Percentiles rank a stretch among this genome's conserved stretches.
phyloP scores from a whole-genome alignment of 2,329 filamentous ascomycete genomes.

The Sporothrix dimorphospora region DNA sequence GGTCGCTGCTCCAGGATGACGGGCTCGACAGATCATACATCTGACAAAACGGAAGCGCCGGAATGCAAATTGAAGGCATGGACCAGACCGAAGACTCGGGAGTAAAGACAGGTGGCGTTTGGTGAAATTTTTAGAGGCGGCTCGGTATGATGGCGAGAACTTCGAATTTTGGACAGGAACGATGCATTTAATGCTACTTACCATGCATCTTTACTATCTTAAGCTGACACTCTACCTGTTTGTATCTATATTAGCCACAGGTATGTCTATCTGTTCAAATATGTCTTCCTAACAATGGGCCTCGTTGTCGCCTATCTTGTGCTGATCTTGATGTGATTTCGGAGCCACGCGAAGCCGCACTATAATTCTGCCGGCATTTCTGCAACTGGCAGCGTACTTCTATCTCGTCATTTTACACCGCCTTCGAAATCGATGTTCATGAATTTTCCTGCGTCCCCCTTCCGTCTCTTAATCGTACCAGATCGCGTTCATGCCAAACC shows the following conservation, averaged over 20 bases:
- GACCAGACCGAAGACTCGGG: neutral
- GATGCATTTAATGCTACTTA: too few relatives aligned
- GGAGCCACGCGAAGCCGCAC: neutral
- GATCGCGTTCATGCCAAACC: constrained; percentile 95
- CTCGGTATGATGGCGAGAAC: too few relatives aligned
- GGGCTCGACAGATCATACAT: neutral
- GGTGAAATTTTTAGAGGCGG: too few relatives aligned
- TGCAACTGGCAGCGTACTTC: too few relatives aligned
- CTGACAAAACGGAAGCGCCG: neutral
- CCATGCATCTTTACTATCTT: too few relatives aligned
- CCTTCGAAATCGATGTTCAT: neutral
- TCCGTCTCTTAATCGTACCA: constrained; percentile 68
- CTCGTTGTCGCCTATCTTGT: neutral
- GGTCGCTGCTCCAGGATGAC: neutral
- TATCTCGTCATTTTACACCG: constrained; percentile 24
- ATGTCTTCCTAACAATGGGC: neutral
- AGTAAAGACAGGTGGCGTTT: too few relatives aligned
- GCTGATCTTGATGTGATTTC: neutral
- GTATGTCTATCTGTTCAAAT: too few relatives aligned
- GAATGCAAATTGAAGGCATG: neutral
- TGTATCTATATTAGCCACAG: too few relatives aligned
- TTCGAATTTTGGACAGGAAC: too few relatives aligned
- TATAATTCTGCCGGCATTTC: constrained; percentile 24
- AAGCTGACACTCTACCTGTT: too few relatives aligned
- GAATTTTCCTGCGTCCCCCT: too few relatives aligned